phyloP scores from a whole-genome alignment of 495 filamentous ascomycete genomes.

The Letharia lupina region DNA sequence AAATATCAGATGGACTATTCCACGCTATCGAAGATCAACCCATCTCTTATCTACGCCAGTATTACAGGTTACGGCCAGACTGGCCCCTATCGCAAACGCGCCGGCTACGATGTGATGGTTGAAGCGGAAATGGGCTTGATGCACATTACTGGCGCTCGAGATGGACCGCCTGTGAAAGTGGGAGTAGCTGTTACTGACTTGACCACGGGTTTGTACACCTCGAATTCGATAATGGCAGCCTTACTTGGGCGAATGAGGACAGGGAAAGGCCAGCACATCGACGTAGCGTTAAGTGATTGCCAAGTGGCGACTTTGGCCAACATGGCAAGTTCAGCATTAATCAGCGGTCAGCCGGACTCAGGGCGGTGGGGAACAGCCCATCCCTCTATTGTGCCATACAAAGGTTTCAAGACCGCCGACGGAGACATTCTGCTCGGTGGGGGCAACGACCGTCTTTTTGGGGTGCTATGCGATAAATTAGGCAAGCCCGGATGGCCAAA shows the following conservation, averaged over 20 bases:
- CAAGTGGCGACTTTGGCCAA: conserved; percentile 90
- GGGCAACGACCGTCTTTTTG: conserved; percentile 87
- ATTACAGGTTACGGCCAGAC: conserved; percentile 82
- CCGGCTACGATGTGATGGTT: conserved; percentile 98
- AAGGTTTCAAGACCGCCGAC: conserved; percentile 84
- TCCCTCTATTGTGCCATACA: conserved; percentile 93
- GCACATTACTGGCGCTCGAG: conserved; percentile 88
- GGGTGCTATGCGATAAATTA: conserved; percentile 71
- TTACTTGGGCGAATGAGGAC: conserved; percentile 61
- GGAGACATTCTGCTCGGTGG: conserved; percentile 89
- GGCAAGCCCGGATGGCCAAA: conserved; percentile 71
- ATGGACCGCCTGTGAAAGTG: conserved; percentile 92
- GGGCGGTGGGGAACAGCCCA: conserved; percentile 95
- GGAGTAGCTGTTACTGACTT: conserved; percentile 95
- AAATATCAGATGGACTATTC: conserved; percentile 88
- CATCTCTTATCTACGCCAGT: conserved; percentile 58
- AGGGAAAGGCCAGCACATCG: conserved; percentile 82
- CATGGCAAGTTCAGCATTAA: conserved; percentile 83
- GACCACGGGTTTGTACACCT: conserved; percentile 95
- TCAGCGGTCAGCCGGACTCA: conserved; percentile 78
- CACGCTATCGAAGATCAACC: conserved; percentile 70
- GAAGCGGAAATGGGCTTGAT: conserved; percentile 97
- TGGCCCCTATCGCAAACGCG: conserved; percentile 78
- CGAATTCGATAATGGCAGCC: conserved; percentile 92
- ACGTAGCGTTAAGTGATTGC: conserved; percentile 83